Conservation (phyloP, 305 asterid species). For the Solanum hybrid region DNA sequence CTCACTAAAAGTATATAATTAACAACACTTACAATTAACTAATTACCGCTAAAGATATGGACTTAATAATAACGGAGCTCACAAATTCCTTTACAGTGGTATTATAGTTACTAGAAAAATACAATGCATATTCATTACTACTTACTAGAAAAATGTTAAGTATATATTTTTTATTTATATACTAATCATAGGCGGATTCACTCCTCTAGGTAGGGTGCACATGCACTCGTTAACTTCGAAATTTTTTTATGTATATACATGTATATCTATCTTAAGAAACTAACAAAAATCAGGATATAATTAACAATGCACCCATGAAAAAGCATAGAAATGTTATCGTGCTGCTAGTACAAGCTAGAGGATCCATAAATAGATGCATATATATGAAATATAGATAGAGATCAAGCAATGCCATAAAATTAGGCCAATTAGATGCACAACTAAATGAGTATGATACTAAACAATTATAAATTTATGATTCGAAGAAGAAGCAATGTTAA, state of each 20-base stretch:
- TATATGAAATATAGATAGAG: not conserved
- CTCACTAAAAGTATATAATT: too few relatives aligned
- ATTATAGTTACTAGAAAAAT: too few relatives aligned
- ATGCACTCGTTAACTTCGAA: too few relatives aligned
- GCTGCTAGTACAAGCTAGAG: not conserved
- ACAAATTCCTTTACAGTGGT: not conserved
- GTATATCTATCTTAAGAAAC: too few relatives aligned
- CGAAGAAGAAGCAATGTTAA: not conserved
- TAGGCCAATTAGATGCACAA: not conserved
- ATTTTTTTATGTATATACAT: too few relatives aligned
- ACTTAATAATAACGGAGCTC: not conserved
- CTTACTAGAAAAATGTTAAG: not conserved
- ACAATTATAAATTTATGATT: not conserved
- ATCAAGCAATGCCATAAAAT: not conserved
- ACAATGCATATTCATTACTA: not conserved
- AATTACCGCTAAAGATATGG: too few relatives aligned
- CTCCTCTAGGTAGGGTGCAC: not conserved
- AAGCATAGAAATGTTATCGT: accelerated
- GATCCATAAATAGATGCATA: not conserved
- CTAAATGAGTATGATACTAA: not conserved
- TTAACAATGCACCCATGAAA: not conserved
- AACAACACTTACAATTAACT: not conserved
- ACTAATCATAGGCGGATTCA: not conserved
- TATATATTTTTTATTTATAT: too few relatives aligned
- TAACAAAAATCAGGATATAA: too few relatives aligned